A percentile compares a stretch with the other conserved stretches of the same genome.
phyloP scores from a whole-genome alignment of 2,329 filamentous ascomycete species.

The Scortechinia acanthostroma region DNA sequence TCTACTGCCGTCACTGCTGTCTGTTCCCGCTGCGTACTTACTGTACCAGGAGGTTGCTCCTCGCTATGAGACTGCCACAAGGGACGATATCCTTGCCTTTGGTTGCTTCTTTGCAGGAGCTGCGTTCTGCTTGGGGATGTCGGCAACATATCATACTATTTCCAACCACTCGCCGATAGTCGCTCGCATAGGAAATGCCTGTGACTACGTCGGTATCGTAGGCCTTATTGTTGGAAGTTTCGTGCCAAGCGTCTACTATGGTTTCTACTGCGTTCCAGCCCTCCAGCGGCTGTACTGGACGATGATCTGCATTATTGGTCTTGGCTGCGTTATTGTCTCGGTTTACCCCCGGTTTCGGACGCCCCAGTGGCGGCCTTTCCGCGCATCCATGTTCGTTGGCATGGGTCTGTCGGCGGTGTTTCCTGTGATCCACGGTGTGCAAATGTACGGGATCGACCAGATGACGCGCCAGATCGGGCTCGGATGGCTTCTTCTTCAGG shows the following conservation, averaged over 20 bases:
- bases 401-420: constrained; percentile 60
- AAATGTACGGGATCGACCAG: constrained; percentile 24
- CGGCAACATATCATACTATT: constrained; percentile 57
- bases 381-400: constrained; percentile 60
- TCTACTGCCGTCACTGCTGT: constrained; percentile 42
- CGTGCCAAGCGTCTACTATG: constrained; percentile 57
- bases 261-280: constrained; percentile 42
- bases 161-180: constrained; percentile 58
- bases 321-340: constrained; percentile 45
- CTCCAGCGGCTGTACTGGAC: constrained; percentile 53
- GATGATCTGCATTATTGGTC: constrained; percentile 46
- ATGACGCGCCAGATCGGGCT: constrained; percentile 9
- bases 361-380: constrained; percentile 52
- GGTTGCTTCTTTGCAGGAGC: constrained; percentile 46
- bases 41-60: constrained; percentile 32
- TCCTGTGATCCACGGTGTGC: constrained; percentile 52
- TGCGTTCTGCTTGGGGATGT: constrained; percentile 40
- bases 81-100: constrained; percentile 43
- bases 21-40: constrained; percentile 15
- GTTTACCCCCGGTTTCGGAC: constrained; percentile 51
- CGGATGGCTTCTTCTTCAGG: constrained; percentile 10
- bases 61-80: constrained; percentile 34
- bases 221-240: constrained; percentile 62
- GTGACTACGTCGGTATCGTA: constrained; percentile 68
- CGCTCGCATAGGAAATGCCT: constrained; percentile 52